Evolutionary conservation across 129 eudicot species (phyloP), one percentile per base, ranked within the genome.

Genomic region (Saussurea involucrata): DNA sequence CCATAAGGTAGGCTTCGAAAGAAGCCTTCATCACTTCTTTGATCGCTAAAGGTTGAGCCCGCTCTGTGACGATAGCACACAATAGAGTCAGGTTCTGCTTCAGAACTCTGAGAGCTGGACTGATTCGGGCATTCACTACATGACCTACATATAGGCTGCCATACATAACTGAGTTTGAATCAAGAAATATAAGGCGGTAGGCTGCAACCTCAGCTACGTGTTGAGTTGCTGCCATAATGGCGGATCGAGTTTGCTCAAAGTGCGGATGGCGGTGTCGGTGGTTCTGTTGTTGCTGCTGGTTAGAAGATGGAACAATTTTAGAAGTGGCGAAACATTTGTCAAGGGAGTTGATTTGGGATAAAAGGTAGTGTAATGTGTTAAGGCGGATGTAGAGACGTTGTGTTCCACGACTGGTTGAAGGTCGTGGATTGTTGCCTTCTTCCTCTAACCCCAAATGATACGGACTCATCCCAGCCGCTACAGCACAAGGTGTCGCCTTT

Each of bases 351-450:
- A 95, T 86, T 37, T 95, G 99, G 18, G 95, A 73, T 17, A 80
- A 71, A 18, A 95, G 88, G 84, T 89, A 90, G 66, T 95, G 94
- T 20, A 95, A 82, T 64, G 99, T 92, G 85, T 95, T 95, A 33
- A 95, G 96, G 18, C 99, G 94, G 57, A 95, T 92, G 88, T 95
- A 95, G 44, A 91, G 90, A 60, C 99, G 97, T 80, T 95, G 99
- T 15, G 99, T 95, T 31, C 97, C 97, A 17, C 99, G 96, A 32
- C 97, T 95, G 0, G 99, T 95, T 49, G 99, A 88, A 28, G 96
- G 95, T 7, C 92, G 90, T 5, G 96, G 85, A 65, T 90, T 68
- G 77, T 82, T 81, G 24, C 82, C 90, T 71, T 91, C 94, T 7
- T 81, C 76, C 11, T 78, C 24, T 6, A 24, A 71, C 12, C 55